Percentiles rank a stretch among this genome's conserved stretches.
Evolutionary conservation across 2,329 filamentous ascomycete genomes (phyloP).

Genomic region (Phoma sp.): DNA sequence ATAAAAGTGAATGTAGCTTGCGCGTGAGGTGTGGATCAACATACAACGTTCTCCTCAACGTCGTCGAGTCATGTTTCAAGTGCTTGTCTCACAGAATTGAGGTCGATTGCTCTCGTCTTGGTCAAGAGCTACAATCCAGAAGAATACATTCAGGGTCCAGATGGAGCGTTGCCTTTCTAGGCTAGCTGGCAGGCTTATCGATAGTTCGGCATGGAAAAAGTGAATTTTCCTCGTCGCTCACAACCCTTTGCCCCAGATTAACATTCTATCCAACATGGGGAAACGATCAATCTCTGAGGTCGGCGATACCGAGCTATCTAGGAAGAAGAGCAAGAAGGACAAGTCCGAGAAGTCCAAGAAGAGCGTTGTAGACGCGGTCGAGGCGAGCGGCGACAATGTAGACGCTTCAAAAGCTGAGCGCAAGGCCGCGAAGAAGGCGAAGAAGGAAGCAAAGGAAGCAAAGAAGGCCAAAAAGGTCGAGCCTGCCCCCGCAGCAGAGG

Average conservation of each 20-base stretch:
- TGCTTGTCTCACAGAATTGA: background rate
- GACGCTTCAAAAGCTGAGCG: slow-evolving; percentile 46
- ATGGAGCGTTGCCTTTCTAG: background rate
- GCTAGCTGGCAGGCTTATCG: slow-evolving; percentile 25
- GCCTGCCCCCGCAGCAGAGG: slow-evolving; percentile 27
- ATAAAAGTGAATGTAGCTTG: background rate
- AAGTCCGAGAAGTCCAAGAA: slow-evolving; percentile 41
- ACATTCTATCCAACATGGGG: slow-evolving; percentile 35
- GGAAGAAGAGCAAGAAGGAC: slow-evolving; percentile 49
- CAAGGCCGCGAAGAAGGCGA: slow-evolving; percentile 51
- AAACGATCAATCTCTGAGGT: slow-evolving; percentile 47
- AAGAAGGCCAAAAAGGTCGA: slow-evolving; percentile 36
- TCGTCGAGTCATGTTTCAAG: background rate
- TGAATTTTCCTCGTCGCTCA: slow-evolving; percentile 6
- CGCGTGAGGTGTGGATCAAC: background rate
- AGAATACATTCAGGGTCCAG: slow-evolving; percentile 15
- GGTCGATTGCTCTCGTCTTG: background rate
- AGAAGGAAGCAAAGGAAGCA: slow-evolving; percentile 48
- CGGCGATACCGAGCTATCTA: slow-evolving; percentile 37
- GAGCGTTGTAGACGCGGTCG: slow-evolving; percentile 24
- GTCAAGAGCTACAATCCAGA: background rate
- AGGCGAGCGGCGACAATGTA: slow-evolving; percentile 29
- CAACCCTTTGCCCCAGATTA: slow-evolving; percentile 1
- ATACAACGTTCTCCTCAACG: background rate
- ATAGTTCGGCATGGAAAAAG: slow-evolving; percentile 19